These are phyloP conservation scores for Plasmodium billcollinsi DNA, from an alignment of 169 alveolate species.

Conservation along the genomic window DNA sequence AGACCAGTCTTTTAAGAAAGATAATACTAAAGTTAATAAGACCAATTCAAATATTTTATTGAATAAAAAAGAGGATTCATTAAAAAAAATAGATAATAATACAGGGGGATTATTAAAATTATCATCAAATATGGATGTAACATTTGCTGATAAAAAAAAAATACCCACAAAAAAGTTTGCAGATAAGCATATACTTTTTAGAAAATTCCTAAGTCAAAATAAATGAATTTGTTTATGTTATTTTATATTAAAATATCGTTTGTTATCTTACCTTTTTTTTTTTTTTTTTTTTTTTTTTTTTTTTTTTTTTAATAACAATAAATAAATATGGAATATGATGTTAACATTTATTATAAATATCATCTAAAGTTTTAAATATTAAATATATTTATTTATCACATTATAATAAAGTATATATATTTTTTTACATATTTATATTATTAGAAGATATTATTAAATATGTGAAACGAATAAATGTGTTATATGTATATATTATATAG, in stretches of 20 bases:
- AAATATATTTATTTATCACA: too few relatives aligned
- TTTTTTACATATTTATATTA: too few relatives aligned
- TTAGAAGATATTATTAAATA: too few relatives aligned
- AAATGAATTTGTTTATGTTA: slow-evolving; percentile 1
- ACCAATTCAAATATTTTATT: slow-evolving; percentile 1
- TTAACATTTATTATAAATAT: too few relatives aligned
- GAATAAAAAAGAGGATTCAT: slow-evolving; percentile 26
- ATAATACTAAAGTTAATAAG: slow-evolving; percentile 30
- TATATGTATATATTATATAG: too few relatives aligned
- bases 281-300: too few relatives aligned
- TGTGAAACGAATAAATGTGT: too few relatives aligned
- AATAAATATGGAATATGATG: too few relatives aligned
- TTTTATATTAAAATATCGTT: neutral
- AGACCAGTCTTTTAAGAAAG: slow-evolving; percentile 52
- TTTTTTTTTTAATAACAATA: too few relatives aligned
- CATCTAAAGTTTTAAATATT: too few relatives aligned
- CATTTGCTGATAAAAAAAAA: slow-evolving; percentile 66
- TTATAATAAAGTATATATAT: too few relatives aligned
- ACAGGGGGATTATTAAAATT: slow-evolving; percentile 75
- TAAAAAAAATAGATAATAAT: slow-evolving; percentile 57
- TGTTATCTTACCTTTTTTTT: too few relatives aligned
- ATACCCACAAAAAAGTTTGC: slow-evolving; percentile 69
- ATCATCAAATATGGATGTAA: slow-evolving; percentile 71
- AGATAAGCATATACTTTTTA: slow-evolving; percentile 68
- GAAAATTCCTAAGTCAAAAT: slow-evolving; percentile 64